Evolutionary conservation across 768 basidiomycete genomes (phyloP).

Genomic region (Antrodiella citrinella): DNA sequence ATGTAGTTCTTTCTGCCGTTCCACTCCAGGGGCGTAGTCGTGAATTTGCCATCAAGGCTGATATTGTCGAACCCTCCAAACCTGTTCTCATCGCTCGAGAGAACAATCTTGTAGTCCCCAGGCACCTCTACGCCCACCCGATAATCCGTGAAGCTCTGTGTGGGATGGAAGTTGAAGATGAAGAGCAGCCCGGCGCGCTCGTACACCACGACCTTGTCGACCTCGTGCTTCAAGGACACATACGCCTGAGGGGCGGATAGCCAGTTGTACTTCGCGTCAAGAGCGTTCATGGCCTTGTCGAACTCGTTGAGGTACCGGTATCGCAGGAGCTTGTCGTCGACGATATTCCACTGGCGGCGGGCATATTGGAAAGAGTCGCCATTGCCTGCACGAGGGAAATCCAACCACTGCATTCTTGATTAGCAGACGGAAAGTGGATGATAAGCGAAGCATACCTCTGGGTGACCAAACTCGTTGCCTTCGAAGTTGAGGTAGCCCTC

Average conservation of each 20-base stretch:
- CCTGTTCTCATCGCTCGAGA: conserved; percentile 78
- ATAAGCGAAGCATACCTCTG: conserved; percentile 75
- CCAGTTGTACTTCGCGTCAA: conserved; percentile 81
- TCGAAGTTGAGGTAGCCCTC: conserved; percentile 98
- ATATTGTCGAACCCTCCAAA: conserved; percentile 91
- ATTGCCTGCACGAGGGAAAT: conserved; percentile 96
- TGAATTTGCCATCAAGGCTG: conserved; percentile 49
- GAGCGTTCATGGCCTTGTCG: conserved; percentile 84
- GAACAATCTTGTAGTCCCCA: conserved; percentile 76
- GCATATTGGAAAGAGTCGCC: conserved; percentile 95
- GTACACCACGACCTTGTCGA: conserved; percentile 87
- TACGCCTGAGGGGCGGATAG: conserved; percentile 79
- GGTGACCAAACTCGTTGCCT: conserved; percentile 98
- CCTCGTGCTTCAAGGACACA: conserved; percentile 90
- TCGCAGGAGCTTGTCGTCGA: conserved; percentile 79
- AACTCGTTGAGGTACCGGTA: conserved; percentile 94
- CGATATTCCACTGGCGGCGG: conserved; percentile 92
- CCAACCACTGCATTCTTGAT: conserved; percentile 68
- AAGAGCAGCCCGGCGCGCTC: conserved; percentile 93
- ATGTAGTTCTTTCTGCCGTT: conserved; percentile 86
- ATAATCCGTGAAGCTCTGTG: conserved; percentile 88
- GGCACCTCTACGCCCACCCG: conserved; percentile 81
- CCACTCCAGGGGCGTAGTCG: conserved; percentile 86
- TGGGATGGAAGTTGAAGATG: conserved; percentile 95
- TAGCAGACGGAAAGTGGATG: too few species aligned